Base-by-base conservation (phyloP, 257 asterid species). In the Oldenlandia corymbosa region DNA sequence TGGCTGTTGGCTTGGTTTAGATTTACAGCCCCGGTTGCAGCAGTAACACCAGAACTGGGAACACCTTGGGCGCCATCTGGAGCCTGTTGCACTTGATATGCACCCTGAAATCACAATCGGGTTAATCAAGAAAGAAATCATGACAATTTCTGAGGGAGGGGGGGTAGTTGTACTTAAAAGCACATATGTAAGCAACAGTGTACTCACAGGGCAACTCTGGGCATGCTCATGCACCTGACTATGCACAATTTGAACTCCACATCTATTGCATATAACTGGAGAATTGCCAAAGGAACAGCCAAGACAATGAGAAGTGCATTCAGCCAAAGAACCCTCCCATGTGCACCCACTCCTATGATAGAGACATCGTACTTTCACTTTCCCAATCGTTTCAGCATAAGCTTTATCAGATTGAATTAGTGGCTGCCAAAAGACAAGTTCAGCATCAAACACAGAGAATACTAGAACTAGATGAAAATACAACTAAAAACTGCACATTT, bases 171-270 rank as follows among this genome's bases (percentile, higher is more conserved):
- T 26, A 21, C 51, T 52, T 46, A 26, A 20, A 11, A 28, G 27
- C 23, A 46, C 51, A 67, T 45, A 54, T 58, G 46, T 42, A 28
- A 73, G 30, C 46, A 64, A 76, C n/a, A n/a, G n/a, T n/a, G n/a
- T n/a, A n/a, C 99, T 82, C 81, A 92, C 99, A 14, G 91, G 80
- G 69, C 99, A 92, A 73, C 65, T 82, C 75, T 78, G 88, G 12
- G 96, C 99, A 66, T 89, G 99, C n/a, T 92, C 97, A n/a, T 87
- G 91, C 14, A 90, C 96, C 84, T 89, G 91, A 45, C 95, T 95
- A 80, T 89, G 96, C 75, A 85, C 84, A 74, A 89, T 84, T 76
- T 87, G 95, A 68, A 87, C 57, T 2, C 95, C 94, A 66, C 99
- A 92, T 73, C 87, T 73, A 76, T 89, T 84, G 83, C 99, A 92